Conservation (phyloP, 805 yeast species). For the Pichia exigua region DNA sequence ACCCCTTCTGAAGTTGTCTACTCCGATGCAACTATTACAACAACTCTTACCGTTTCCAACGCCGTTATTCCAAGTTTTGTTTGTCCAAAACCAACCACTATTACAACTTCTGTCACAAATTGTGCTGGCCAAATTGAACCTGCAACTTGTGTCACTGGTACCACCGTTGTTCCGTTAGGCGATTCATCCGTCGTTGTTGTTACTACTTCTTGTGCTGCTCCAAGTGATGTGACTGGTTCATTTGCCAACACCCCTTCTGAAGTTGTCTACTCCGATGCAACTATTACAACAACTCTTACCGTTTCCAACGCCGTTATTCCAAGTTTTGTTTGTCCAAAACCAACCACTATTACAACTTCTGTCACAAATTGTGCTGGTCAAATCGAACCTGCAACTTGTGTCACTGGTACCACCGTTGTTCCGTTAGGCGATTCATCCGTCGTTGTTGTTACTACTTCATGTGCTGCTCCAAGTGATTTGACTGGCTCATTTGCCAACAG, state of each 20-base stretch:
- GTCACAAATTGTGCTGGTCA: conserved; percentile 1
- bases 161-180: too few relatives aligned
- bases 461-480: conserved; percentile 1
- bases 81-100: conserved; percentile 1
- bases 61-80: conserved; percentile 4
- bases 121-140: background rate
- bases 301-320: conserved; percentile 6
- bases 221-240: conserved; percentile 7
- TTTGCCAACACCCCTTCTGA: conserved; percentile 2
- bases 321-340: conserved; percentile 3
- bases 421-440: background rate
- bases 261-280: background rate
- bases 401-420: too few relatives aligned
- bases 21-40: background rate
- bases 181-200: background rate
- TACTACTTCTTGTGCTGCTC: conserved; percentile 1
- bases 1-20: background rate
- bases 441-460: background rate
- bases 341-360: background rate
- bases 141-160: too few relatives aligned
- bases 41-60: conserved; percentile 3
- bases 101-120: conserved; percentile 3
- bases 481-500: conserved; percentile 8
- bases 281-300: conserved; percentile 1
- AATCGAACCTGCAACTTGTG: too few relatives aligned